A percentile compares a stretch with the other conserved stretches of the same genome.
Evolutionary conservation across 257 asterid genomes (phyloP).

Genomic region (Solanum lycopersicoides): DNA sequence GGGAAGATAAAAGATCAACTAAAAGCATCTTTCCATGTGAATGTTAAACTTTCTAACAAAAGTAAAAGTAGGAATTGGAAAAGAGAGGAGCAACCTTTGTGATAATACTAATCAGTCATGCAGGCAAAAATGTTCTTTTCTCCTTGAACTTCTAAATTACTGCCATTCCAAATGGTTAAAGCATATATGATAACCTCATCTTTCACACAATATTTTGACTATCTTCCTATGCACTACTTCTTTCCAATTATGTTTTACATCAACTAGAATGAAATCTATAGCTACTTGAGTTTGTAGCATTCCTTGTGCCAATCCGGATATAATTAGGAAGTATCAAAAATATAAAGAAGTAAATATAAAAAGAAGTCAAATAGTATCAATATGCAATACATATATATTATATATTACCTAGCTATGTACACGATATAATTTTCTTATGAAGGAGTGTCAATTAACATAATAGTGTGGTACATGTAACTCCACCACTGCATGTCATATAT

Average conservation of each 20-base stretch:
- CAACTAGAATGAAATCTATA: not conserved
- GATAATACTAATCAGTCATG: not conserved
- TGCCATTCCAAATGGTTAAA: not conserved
- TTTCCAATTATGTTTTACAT: not conserved
- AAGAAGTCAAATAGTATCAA: not conserved
- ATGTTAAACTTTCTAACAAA: not conserved
- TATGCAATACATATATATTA: too few species aligned
- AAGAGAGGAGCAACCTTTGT: not conserved
- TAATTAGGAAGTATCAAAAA: not conserved
- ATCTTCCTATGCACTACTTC: not conserved
- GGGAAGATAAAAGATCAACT: not conserved
- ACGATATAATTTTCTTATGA: too few species aligned
- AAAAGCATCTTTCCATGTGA: not conserved
- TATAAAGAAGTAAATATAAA: not conserved
- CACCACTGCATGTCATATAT: not conserved
- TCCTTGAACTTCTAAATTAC: not conserved
- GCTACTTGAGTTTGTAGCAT: not conserved
- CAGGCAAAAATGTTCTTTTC: not conserved
- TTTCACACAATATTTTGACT: not conserved
- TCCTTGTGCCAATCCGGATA: not conserved
- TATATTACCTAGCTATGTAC: too few species aligned
- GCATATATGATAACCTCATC: not conserved
- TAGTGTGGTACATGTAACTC: not conserved
- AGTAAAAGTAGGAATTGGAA: not conserved
- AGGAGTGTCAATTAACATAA: fast-evolving